Evolutionary conservation across 2,329 filamentous ascomycete species (phyloP).

Genomic region (Davidsoniella neocaledoniae): DNA sequence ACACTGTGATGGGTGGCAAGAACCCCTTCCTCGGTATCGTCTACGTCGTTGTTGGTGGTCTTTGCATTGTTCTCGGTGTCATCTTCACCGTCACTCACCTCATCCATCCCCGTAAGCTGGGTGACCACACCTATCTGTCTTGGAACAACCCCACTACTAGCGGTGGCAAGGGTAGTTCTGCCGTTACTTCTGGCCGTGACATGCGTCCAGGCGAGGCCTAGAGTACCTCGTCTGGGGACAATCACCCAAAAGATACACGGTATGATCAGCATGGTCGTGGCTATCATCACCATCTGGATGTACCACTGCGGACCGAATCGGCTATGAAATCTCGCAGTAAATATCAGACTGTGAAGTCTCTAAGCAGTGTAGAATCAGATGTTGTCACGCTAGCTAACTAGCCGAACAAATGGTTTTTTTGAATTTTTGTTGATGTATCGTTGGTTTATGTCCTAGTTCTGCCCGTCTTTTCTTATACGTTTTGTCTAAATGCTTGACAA

Average conservation of each 20-base stretch:
- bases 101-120: slow-evolving; percentile 87
- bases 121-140: slow-evolving; percentile 90
- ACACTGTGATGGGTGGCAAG: slow-evolving; percentile 83
- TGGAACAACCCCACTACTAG: slow-evolving; percentile 58
- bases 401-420: neutral
- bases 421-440: neutral
- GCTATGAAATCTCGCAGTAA: no score
- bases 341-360: no score
- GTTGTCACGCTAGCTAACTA: neutral
- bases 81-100: slow-evolving; percentile 84
- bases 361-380: neutral
- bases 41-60: slow-evolving; percentile 82
- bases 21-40: slow-evolving; percentile 95
- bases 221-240: slow-evolving; percentile 13
- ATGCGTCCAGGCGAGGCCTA: slow-evolving; percentile 28
- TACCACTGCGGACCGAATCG: no score
- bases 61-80: slow-evolving; percentile 77
- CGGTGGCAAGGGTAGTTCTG: slow-evolving; percentile 23
- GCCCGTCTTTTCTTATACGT: no score
- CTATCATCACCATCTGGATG: no score
- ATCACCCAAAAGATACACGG: no score
- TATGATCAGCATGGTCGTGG: no score
- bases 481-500: no score
- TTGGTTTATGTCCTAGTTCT: no score
- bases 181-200: slow-evolving; percentile 40